Evolutionary conservation across 2,329 filamentous ascomycete genomes (phyloP), one percentile per base, ranked within the genome.

Genomic region (Pestalotiopsis sp.): DNA sequence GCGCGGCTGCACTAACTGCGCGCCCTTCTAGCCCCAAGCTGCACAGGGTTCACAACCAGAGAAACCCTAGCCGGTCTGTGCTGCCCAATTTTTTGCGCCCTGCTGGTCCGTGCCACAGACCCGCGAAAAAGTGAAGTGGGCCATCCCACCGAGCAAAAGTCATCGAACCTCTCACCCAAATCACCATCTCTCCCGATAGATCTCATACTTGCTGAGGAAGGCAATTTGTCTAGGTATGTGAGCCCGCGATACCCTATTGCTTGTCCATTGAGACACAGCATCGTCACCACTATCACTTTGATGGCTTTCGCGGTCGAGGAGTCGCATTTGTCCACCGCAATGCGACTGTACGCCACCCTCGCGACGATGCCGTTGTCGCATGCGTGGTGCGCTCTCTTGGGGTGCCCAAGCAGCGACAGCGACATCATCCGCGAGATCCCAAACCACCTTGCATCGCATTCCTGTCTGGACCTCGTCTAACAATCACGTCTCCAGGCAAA

Each of bases 191-290:
- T 25, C 25, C 27, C 56, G 65, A 67, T 59, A 67, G 65, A 67
- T 67, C 65, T 82, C 86, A 82, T 81, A 85, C 84, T 78, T 88
- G 86, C 86, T 89, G 87, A 89, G 86, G 86, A 89, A 84, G 86
- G 85, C 86, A 88, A 84, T 86, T 87, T 88, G 86, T 89, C 86
- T 86, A 89, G 86, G 86, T 89, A 88, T 76, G 86, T 89, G 31
- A 36, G 49, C 39, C 49, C 36, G n/a, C n/a, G 38, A 38, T 41
- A 23, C 11, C 27, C 23, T 45, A 31, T 12, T 27, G 45, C 45
- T 52, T n/a, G n/a, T 52, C 39, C n/a, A 14, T 14, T 11, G 23
- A 23, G 57, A 27, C 57, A 12, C 12, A 14, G 25, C 14, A 27
- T 38, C 57, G 11, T 60, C 17, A 59, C 31, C 31, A 25, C 57